Base-by-base conservation (phyloP, 352 stramenopile species). In the Globisporangium camurandrum region DNA sequence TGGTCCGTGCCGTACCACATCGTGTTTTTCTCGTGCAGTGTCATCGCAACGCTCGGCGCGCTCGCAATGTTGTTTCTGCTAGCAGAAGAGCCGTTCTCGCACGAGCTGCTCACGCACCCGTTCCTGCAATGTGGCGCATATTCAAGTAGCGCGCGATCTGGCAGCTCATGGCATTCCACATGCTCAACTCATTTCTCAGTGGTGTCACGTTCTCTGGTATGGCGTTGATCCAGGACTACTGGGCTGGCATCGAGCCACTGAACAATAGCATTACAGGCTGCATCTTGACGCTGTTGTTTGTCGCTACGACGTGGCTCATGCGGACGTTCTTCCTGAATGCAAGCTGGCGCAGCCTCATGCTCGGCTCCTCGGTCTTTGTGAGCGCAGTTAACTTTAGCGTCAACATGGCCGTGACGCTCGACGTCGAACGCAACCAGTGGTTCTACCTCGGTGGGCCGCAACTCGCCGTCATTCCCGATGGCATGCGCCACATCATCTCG, bases 101-200 rank as follows among this genome's bases (percentile, higher is more conserved):
- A 54, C 19, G 54, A 73, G 22, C 7, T 63, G 9, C 63, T 74
- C 26, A 38, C 28, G 20, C 48, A 74, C 19, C 77, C 82, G 34
- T 62, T 76, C 26, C 54, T 43, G 16, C 86, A 47, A 78, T 89
- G 63, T 88, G 73, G 72, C 64, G 69, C 31, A 79, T 88, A 42
- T 56, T 91, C 27, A 66, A 89, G 62, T 67, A 83, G 37, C 71
- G 75, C 46, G 77, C 74, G 9, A 78, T 90, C 51, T 87, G 71
- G 69, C 70, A 86, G 55, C 53, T 86, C 24, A 74, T 85, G 51
- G 62, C 68, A 14, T 87, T 82, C 59, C 67, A 81, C 46, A 83
- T 84, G 34, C 66, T 83, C 53, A 78, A 84, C 34, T 71, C 69
- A 38, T 75, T 89, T 59, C 71, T 88, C 38, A 71, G 58, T 52